Percentiles rank a stretch among this genome's conserved stretches.
Conservation (phyloP, 78 protist genomes). For the Fonticula alba region DNA sequence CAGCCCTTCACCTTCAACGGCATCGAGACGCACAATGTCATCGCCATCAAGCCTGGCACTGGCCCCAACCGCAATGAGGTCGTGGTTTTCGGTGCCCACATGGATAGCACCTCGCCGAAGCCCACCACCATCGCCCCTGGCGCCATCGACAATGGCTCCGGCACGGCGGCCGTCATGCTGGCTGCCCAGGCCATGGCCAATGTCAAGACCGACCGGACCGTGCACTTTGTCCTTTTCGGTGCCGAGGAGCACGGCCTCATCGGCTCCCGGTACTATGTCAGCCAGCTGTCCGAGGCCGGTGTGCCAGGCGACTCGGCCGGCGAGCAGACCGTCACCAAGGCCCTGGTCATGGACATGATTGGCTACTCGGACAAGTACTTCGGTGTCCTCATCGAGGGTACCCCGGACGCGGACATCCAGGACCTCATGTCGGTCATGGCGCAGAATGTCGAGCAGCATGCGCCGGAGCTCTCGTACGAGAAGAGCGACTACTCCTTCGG, state of each 20-base stretch:
- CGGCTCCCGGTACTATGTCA: constrained; percentile 4
- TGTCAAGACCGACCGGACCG: neutral
- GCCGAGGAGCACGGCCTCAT: constrained; percentile 11
- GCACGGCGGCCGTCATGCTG: constrained; percentile 1
- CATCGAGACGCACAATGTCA: no score
- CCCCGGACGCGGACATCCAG: neutral
- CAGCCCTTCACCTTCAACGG: no score
- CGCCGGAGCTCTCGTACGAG: neutral
- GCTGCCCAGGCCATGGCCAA: neutral
- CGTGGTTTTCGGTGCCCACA: constrained; percentile 10
- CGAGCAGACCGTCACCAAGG: neutral
- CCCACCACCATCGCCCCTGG: constrained; percentile 6
- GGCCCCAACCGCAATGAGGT: neutral
- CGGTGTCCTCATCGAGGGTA: constrained; percentile 5
- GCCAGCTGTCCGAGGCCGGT: no score
- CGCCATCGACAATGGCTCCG: constrained; percentile 9
- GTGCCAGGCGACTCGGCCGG: no score
- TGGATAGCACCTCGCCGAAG: neutral
- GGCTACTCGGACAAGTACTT: constrained; percentile 1
- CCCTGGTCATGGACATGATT: constrained; percentile 10
- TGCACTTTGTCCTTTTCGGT: constrained; percentile 1
- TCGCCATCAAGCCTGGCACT: no score
- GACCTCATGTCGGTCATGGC: neutral
- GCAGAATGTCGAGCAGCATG: neutral
- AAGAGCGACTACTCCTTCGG: neutral